Evolutionary conservation across 371 early-diverging fungal species (phyloP).

Genomic region (Smittium culicis): DNA sequence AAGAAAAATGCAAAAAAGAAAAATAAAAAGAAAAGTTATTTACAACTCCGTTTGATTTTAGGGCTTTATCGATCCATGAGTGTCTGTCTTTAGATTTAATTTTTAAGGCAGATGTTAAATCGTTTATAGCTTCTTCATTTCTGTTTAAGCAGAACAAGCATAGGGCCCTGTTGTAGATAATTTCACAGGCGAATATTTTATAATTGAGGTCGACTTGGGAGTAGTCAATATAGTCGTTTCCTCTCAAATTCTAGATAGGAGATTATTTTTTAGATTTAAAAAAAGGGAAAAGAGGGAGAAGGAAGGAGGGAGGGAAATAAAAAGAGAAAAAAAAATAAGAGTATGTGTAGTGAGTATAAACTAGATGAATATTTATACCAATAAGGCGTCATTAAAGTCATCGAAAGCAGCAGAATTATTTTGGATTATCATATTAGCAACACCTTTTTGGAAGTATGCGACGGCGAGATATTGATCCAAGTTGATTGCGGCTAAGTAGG

Average conservation of each 20-base stretch:
- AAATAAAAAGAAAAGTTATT: not conserved
- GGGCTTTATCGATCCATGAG: constrained; percentile 56
- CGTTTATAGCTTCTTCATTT: constrained; percentile 53
- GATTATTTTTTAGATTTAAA: too few species aligned
- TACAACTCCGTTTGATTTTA: constrained; percentile 45
- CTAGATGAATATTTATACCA: constrained; percentile 25
- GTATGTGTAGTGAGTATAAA: not conserved
- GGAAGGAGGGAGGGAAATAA: too few species aligned
- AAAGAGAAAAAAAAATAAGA: too few species aligned
- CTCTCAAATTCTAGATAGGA: constrained; percentile 73
- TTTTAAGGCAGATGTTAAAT: constrained; percentile 54
- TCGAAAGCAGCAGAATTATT: constrained; percentile 47
- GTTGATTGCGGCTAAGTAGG: constrained; percentile 54
- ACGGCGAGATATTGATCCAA: constrained; percentile 80
- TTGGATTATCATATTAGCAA: constrained; percentile 53
- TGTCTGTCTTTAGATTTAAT: constrained; percentile 51
- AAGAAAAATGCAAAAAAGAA: not conserved
- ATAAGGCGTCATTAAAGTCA: constrained; percentile 54
- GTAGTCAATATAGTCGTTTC: constrained; percentile 84
- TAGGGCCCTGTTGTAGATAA: constrained; percentile 77
- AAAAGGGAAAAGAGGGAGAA: not conserved
- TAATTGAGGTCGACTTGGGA: constrained; percentile 80
- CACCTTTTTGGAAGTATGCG: constrained; percentile 83
- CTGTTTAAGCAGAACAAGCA: constrained; percentile 63
- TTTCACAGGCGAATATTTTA: constrained; percentile 75